Percentiles rank a stretch among this genome's conserved stretches.
These are phyloP conservation scores for Paracamarosporium sp. DNA, from an alignment of 2,329 filamentous ascomycete species.

Conservation along the genomic window DNA sequence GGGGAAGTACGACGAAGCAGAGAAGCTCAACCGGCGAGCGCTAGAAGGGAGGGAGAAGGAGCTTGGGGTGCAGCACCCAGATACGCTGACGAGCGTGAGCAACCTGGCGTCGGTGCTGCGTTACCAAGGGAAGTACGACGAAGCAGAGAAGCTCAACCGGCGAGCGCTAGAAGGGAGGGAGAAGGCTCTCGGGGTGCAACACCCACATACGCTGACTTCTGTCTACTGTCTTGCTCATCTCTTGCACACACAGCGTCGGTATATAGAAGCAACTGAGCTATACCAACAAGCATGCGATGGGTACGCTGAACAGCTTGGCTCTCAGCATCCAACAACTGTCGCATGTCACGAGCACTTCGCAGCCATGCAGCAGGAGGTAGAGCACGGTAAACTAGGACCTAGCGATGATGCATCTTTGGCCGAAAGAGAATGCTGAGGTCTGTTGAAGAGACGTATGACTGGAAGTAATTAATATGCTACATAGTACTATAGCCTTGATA, in stretches of 20 bases:
- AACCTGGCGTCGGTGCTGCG: too few species aligned
- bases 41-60: too few species aligned
- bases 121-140: too few species aligned
- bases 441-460: background rate
- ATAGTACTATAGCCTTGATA: too few species aligned
- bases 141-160: too few species aligned
- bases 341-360: background rate
- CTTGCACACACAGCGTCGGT: background rate
- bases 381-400: background rate
- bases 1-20: too few species aligned
- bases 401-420: background rate
- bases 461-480: background rate
- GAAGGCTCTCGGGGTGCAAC: too few species aligned
- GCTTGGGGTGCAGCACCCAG: too few species aligned
- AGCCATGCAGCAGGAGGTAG: conserved; percentile 3
- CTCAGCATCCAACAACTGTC: conserved; percentile 3
- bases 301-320: conserved; percentile 6
- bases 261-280: conserved; percentile 6
- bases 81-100: too few species aligned
- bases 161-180: too few species aligned
- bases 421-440: background rate
- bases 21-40: too few species aligned
- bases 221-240: conserved; percentile 5
- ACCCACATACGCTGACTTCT: too few species aligned
- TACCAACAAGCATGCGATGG: conserved; percentile 5